These are phyloP conservation scores for Candolleomyces efflorescens DNA, from an alignment of 768 basidiomycete species.

Conservation along the genomic window DNA sequence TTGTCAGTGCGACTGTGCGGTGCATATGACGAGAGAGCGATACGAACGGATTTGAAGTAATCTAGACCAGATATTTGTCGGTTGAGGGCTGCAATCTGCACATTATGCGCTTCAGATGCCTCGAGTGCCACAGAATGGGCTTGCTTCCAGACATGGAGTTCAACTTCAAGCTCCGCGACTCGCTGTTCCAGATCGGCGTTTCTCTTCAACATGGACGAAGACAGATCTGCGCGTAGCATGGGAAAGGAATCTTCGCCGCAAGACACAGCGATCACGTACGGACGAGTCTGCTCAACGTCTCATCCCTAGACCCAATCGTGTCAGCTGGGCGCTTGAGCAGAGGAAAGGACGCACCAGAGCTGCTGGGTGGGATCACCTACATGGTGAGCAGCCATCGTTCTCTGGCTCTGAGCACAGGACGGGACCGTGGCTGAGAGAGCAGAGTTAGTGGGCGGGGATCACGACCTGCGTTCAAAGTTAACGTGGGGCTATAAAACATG, in stretches of 20 bases:
- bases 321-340: conserved; percentile 10
- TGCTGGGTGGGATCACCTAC: conserved; percentile 58
- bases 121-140: conserved; percentile 63
- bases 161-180: conserved; percentile 64
- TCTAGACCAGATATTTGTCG: conserved; percentile 58
- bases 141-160: conserved; percentile 67
- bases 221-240: conserved; percentile 44
- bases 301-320: conserved; percentile 46
- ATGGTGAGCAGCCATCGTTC: conserved; percentile 52
- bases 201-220: conserved; percentile 56
- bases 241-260: not conserved
- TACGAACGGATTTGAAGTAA: conserved; percentile 41
- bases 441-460: conserved; percentile 33
- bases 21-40: not conserved
- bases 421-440: conserved; percentile 16
- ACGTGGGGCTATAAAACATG: conserved; percentile 44
- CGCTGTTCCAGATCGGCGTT: conserved; percentile 62
- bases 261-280: conserved; percentile 31
- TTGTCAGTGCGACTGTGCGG: not conserved
- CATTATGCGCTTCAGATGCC: conserved; percentile 63
- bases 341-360: conserved; percentile 45
- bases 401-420: conserved; percentile 21
- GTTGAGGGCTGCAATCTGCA: conserved; percentile 60
- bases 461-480: conserved; percentile 31
- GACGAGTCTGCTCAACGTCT: conserved; percentile 56